Percentiles rank a stretch among this genome's conserved stretches.
Conservation (phyloP, 306 rosid species). For the Lablab purpureus region DNA sequence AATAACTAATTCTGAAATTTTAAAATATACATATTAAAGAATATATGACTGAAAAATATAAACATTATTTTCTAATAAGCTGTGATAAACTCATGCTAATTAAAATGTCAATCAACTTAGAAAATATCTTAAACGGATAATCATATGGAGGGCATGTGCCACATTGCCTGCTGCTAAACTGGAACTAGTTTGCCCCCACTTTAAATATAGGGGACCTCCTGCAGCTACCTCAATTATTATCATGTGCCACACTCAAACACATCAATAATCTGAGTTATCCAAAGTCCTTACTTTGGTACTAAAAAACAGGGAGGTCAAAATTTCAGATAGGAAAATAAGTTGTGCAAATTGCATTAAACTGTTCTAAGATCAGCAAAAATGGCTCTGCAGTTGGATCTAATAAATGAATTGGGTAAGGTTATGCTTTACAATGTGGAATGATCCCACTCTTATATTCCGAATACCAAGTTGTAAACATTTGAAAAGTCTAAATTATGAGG, state of each 20-base stretch:
- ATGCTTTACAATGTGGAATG: background rate
- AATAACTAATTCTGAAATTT: background rate
- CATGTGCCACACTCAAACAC: background rate
- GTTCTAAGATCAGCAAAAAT: background rate
- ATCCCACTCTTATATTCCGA: background rate
- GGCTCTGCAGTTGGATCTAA: background rate
- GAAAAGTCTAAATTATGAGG: background rate
- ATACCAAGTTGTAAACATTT: constrained; percentile 5
- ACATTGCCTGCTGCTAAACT: background rate
- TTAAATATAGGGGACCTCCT: background rate
- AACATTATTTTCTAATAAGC: background rate
- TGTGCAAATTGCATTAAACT: background rate
- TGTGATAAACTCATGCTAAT: background rate
- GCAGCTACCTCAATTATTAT: constrained; percentile 14
- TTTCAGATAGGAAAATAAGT: background rate
- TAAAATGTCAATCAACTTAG: background rate
- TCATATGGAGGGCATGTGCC: background rate
- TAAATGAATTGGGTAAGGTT: background rate
- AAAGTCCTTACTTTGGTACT: background rate
- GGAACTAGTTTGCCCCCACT: background rate
- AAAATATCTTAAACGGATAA: background rate
- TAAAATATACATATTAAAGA: constrained; percentile 16
- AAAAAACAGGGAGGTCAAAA: background rate
- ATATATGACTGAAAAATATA: background rate
- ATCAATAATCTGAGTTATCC: background rate